These are phyloP conservation scores for Plantago coronopus DNA, from an alignment of 305 asterid species.

Conservation along the genomic window DNA sequence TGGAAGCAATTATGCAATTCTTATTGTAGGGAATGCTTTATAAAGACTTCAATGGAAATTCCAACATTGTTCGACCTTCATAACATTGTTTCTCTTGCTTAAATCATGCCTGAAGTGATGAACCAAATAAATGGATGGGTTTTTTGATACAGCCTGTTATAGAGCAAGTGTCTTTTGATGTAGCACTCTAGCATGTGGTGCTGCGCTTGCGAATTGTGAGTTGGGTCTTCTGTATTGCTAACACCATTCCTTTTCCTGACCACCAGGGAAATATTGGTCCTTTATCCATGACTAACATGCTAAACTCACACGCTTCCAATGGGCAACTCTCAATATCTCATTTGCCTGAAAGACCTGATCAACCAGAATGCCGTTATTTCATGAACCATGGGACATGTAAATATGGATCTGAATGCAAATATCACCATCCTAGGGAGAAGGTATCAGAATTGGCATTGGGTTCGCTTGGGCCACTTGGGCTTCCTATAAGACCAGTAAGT, in stretches of 20 bases:
- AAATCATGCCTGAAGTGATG: neutral
- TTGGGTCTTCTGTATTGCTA: constrained; percentile 11
- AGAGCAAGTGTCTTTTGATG: constrained; percentile 4
- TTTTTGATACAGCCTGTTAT: neutral
- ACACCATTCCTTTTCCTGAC: constrained; percentile 18
- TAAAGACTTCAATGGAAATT: neutral
- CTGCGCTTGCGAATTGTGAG: constrained; percentile 1
- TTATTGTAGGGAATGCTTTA: no score
- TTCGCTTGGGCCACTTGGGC: constrained; percentile 59
- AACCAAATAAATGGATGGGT: neutral
- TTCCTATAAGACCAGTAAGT: constrained; percentile 67
- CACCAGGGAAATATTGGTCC: constrained; percentile 46
- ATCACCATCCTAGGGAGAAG: constrained; percentile 62
- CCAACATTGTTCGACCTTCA: neutral
- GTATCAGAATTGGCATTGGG: constrained; percentile 34
- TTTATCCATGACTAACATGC: constrained; percentile 29
- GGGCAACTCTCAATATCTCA: constrained; percentile 36
- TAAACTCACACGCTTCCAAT: constrained; percentile 37
- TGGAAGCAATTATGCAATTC: no score
- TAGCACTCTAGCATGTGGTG: constrained; percentile 8
- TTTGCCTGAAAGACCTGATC: constrained; percentile 68
- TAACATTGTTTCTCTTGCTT: neutral
- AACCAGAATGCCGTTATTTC: constrained; percentile 63
- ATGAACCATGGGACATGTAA: constrained; percentile 60
- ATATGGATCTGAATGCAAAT: constrained; percentile 63